Evolutionary conservation across 2,329 filamentous ascomycete species (phyloP).

Genomic region (Monosporascus ibericus): DNA sequence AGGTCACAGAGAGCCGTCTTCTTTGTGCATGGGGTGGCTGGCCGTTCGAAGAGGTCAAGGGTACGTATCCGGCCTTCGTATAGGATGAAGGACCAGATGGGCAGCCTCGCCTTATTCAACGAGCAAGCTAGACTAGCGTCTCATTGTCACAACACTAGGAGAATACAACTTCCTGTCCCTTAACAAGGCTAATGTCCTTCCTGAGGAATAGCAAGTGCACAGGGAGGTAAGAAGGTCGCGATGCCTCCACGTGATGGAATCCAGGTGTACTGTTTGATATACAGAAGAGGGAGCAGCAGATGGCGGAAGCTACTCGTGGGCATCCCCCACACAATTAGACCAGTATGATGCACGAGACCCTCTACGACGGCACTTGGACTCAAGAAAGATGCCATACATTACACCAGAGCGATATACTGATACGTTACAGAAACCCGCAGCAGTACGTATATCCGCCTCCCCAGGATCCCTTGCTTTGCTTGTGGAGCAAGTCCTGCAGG

Average conservation of each 20-base stretch:
- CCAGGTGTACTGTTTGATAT: conserved; percentile 6
- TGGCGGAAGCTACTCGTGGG: conserved; percentile 28
- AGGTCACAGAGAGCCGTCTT: conserved; percentile 20
- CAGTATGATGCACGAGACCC: conserved; percentile 20
- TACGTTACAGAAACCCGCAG: conserved; percentile 13
- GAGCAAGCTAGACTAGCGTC: conserved; percentile 11
- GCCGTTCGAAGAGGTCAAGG: conserved; percentile 24
- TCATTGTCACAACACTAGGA: conserved; percentile 6
- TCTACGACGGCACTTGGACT: conserved; percentile 22
- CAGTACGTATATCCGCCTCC: conserved; percentile 26
- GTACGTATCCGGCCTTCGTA: conserved; percentile 23
- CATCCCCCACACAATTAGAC: conserved; percentile 25
- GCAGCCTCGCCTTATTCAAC: conserved; percentile 19
- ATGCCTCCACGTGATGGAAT: conserved; percentile 22
- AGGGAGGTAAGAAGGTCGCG: conserved; percentile 17
- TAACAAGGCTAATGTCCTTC: too few relatives aligned
- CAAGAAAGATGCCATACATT: conserved; percentile 24
- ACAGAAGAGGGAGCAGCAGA: conserved; percentile 25
- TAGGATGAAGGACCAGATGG: conserved; percentile 21
- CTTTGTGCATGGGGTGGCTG: conserved; percentile 24
- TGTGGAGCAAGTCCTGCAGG: conserved; percentile 21
- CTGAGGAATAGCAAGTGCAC: too few relatives aligned
- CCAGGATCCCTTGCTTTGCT: conserved; percentile 23
- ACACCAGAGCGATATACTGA: conserved; percentile 1
- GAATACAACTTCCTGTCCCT: conserved; percentile 13